A percentile compares a stretch with the other conserved stretches of the same genome.
These are phyloP conservation scores for Nemania bipapillata DNA, from an alignment of 2,329 filamentous ascomycete species.

Conservation along the genomic window DNA sequence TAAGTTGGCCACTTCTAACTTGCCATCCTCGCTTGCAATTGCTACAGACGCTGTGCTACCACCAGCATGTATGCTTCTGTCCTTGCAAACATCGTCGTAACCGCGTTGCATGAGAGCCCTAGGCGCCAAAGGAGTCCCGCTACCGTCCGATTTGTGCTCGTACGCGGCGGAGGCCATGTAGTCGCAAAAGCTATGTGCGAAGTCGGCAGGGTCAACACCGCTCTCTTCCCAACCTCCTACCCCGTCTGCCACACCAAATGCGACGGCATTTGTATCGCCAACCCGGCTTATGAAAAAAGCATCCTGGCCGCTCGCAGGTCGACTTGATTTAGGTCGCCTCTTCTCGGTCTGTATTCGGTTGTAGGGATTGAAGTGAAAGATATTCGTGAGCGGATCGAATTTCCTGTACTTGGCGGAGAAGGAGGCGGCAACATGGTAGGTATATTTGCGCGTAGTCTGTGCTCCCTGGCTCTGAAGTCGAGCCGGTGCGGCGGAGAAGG, in stretches of 20 bases:
- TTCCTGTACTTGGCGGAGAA: slow-evolving; percentile 77
- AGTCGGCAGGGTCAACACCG: slow-evolving; percentile 92
- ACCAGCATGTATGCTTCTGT: slow-evolving; percentile 78
- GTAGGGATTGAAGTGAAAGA: slow-evolving; percentile 77
- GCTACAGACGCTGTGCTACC: slow-evolving; percentile 94
- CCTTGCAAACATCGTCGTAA: slow-evolving; percentile 82
- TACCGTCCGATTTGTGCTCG: slow-evolving; percentile 58
- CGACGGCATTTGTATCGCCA: slow-evolving; percentile 76
- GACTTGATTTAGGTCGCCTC: slow-evolving; percentile 65
- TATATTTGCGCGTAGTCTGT: slow-evolving; percentile 57
- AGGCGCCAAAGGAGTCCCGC: slow-evolving; percentile 63
- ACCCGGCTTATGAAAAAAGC: slow-evolving; percentile 91
- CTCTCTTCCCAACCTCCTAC: slow-evolving; percentile 95
- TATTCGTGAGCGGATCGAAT: slow-evolving; percentile 74
- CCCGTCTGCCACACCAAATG: slow-evolving; percentile 91
- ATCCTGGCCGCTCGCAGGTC: slow-evolving; percentile 88
- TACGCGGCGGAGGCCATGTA: slow-evolving; percentile 86
- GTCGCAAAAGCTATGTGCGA: slow-evolving; percentile 91
- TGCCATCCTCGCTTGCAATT: slow-evolving; percentile 76
- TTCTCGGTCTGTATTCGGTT: slow-evolving; percentile 66
- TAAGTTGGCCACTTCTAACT: slow-evolving; percentile 88
- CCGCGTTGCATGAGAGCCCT: slow-evolving; percentile 80
- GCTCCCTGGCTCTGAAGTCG: slow-evolving; percentile 41
- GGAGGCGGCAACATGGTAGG: slow-evolving; percentile 77
- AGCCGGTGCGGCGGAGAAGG: slow-evolving; percentile 44